Evolutionary conservation across 306 rosid species (phyloP).

Genomic region (Rosa lucieae): DNA sequence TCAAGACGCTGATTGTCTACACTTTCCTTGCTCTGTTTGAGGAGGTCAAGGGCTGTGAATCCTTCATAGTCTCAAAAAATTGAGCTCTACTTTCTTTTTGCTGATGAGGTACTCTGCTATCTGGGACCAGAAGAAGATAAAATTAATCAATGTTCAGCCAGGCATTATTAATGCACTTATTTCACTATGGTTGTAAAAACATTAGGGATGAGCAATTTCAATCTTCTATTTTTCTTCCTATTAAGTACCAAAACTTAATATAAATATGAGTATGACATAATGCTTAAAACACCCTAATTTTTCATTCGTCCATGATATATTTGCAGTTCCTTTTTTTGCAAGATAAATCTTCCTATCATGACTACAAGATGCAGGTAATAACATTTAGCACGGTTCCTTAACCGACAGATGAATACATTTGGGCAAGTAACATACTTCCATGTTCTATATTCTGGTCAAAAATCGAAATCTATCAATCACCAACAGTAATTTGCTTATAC

Average conservation of each 20-base stretch:
- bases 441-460: no score
- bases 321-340: neutral
- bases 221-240: no score
- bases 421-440: no score
- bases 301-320: no score
- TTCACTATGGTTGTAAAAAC: neutral
- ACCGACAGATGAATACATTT: no score
- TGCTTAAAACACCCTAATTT: no score
- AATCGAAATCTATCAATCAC: no score
- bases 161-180: neutral
- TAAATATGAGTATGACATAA: neutral
- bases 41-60: constrained; percentile 61
- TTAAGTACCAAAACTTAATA: neutral
- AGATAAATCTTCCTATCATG: neutral
- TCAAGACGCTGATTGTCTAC: constrained; percentile 40
- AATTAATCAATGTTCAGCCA: neutral
- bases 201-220: neutral
- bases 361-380: neutral
- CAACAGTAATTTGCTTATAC: neutral
- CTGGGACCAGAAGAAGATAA: constrained; percentile 30
- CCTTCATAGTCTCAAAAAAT: constrained; percentile 53
- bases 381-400: constrained; percentile 13
- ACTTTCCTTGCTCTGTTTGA: constrained; percentile 43
- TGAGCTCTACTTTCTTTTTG: constrained; percentile 42
- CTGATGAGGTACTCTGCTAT: constrained; percentile 66